Evolutionary conservation across 78 protist species (phyloP).

Genomic region (Trichosphaerium sp.): DNA sequence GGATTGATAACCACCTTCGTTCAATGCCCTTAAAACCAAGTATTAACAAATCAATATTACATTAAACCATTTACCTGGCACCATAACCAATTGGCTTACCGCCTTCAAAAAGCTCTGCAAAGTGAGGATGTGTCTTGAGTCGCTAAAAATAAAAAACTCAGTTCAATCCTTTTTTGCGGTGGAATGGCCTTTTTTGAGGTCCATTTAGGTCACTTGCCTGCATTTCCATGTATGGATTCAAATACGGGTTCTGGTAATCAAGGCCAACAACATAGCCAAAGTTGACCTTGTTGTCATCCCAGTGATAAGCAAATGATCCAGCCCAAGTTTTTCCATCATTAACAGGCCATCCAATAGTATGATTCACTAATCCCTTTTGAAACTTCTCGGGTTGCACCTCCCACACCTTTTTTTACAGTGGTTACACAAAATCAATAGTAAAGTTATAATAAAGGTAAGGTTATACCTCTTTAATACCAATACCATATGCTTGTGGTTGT

Average conservation of each 20-base stretch:
- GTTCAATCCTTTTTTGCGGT: background rate
- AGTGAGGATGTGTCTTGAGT: conserved; percentile 70
- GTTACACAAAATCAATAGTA: background rate
- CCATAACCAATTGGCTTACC: conserved; percentile 79
- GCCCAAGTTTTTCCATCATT: conserved; percentile 67
- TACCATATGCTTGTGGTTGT: conserved; percentile 82
- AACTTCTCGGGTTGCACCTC: conserved; percentile 66
- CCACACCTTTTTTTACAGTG: conserved; percentile 63
- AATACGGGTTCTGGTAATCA: conserved; percentile 86
- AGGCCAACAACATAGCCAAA: conserved; percentile 87
- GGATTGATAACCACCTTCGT: conserved; percentile 89
- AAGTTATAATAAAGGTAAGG: background rate
- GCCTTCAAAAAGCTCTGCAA: conserved; percentile 53
- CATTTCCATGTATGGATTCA: conserved; percentile 80
- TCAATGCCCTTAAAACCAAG: conserved; percentile 88
- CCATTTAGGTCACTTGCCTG: too few relatives aligned
- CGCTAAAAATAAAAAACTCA: too few relatives aligned
- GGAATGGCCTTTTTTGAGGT: background rate
- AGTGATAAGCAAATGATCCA: conserved; percentile 91
- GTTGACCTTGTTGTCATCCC: conserved; percentile 47
- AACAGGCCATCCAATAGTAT: conserved; percentile 92
- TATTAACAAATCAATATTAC: too few relatives aligned
- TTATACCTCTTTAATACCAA: conserved; percentile 85
- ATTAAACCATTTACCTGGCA: too few relatives aligned
- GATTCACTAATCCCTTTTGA: conserved; percentile 55